Evolutionary conservation across 169 alveolate genomes (phyloP), one percentile per base, ranked within the genome.

Genomic region (Cryptosporidium muris): DNA sequence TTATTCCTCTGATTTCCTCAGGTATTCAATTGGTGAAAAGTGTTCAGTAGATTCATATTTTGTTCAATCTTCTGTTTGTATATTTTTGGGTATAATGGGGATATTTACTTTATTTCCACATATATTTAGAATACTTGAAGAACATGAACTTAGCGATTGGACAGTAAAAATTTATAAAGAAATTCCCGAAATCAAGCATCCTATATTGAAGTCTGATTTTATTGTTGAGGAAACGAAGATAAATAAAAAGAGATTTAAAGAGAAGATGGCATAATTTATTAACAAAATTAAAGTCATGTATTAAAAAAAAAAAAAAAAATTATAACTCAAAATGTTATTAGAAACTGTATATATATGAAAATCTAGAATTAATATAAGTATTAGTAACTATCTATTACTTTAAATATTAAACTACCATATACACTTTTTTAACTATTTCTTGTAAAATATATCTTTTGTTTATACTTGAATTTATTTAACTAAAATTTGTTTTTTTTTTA

Each of bases 11-110:
- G 49, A 56, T 34, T 16, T 51, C 37, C 34, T 45, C n/a, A 52
- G 56, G 12, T 60, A 52, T 54, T 11, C 36, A 40, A 63, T 85
- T 82, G 90, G 65, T 42, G 65, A 36, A 64, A 81, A 48, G 45
- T 89, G 60, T 47, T 38, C 16, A 12, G 45, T 89, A 65, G 92
- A 89, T 53, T 89, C 91, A 5, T 89, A 80, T 64, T 89, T 85
- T 58, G 65, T 81, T 7, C 92, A 89, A 65, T 85, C 80, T 88
- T 47, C 53, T 16, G 64, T 82, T 51, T 82, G 89, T 12, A 82
- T 89, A 54, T 38, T 82, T 52, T 42, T 82, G 49, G 92, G 92
- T 34, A 36, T 89, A 7, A 62, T 89, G 48, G 81, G 80, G 40
- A 80, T 63, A 48, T 54, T 67, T 36, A 67, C 49, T 47, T 67